Evolutionary conservation across 2,329 filamentous ascomycete genomes (phyloP).

Genomic region (Emergomyces pasteurianus): DNA sequence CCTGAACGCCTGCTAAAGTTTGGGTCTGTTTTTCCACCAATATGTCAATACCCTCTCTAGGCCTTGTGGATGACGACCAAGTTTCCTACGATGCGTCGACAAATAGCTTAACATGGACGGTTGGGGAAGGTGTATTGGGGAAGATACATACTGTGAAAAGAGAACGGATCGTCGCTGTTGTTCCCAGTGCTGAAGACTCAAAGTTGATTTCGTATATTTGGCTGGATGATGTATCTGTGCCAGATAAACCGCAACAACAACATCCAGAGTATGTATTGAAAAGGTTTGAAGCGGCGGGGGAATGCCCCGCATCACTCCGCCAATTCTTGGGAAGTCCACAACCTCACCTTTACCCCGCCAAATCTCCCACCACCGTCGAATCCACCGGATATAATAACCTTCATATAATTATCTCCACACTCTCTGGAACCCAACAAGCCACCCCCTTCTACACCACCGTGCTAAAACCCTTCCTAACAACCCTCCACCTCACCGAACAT

Average conservation of each 20-base stretch:
- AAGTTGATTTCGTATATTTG: not conserved
- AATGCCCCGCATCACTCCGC: not conserved
- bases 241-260: not conserved
- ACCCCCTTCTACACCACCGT: slow-evolving; percentile 43
- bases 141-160: not conserved
- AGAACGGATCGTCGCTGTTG: not conserved
- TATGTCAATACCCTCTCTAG: not conserved
- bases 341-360: not conserved
- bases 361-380: not conserved
- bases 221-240: not conserved
- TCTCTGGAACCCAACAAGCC: slow-evolving; percentile 52
- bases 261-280: not conserved
- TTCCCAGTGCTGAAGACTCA: not conserved
- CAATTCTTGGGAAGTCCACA: not conserved
- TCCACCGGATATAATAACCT: slow-evolving; percentile 11
- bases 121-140: not conserved
- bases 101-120: not conserved
- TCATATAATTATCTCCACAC: slow-evolving; percentile 57
- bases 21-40: not conserved
- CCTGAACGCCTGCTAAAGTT: no score
- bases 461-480: slow-evolving; percentile 44
- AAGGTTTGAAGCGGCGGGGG: not conserved
- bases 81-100: not conserved
- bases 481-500: slow-evolving; percentile 26
- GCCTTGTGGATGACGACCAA: not conserved